phyloP scores from a whole-genome alignment of 2,329 filamentous ascomycete species.

The Sphaerostilbella broomeana region DNA sequence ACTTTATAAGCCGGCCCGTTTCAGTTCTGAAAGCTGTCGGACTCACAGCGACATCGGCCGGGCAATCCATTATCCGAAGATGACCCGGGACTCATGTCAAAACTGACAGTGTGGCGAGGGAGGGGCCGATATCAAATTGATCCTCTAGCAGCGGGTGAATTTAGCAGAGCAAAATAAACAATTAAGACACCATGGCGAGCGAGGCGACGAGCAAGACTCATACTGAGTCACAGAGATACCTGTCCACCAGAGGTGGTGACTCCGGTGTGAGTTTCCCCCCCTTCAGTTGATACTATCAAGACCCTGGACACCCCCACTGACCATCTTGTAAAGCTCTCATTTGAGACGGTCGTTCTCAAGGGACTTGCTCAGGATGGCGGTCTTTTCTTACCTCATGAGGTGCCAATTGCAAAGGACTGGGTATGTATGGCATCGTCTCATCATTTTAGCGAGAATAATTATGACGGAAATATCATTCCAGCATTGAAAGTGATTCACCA shows the following conservation, averaged over 20 bases:
- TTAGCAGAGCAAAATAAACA: too few relatives aligned
- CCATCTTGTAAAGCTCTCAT: constrained; percentile 58
- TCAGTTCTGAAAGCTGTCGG: too few relatives aligned
- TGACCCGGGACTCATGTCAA: too few relatives aligned
- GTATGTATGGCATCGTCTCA: constrained; percentile 1
- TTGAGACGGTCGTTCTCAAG: constrained; percentile 86
- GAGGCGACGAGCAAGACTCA: constrained; percentile 16
- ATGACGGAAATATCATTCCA: too few relatives aligned
- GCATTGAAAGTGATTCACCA: too few relatives aligned
- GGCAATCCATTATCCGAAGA: too few relatives aligned
- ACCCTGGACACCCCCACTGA: neutral
- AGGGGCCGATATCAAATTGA: too few relatives aligned
- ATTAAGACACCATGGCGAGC: constrained; percentile 18
- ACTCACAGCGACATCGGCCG: too few relatives aligned
- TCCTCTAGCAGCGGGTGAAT: too few relatives aligned
- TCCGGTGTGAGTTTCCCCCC: constrained; percentile 18
- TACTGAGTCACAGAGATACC: constrained; percentile 22
- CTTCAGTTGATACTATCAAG: neutral
- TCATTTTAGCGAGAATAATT: too few relatives aligned
- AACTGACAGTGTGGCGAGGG: too few relatives aligned
- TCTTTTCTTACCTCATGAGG: constrained; percentile 80
- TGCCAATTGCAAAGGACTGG: constrained; percentile 43
- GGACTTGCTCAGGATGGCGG: constrained; percentile 82
- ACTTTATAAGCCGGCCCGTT: too few relatives aligned
- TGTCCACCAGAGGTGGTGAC: constrained; percentile 23